Conservation (phyloP, 2,329 filamentous ascomycete species). For the Aspergillus sojae region DNA sequence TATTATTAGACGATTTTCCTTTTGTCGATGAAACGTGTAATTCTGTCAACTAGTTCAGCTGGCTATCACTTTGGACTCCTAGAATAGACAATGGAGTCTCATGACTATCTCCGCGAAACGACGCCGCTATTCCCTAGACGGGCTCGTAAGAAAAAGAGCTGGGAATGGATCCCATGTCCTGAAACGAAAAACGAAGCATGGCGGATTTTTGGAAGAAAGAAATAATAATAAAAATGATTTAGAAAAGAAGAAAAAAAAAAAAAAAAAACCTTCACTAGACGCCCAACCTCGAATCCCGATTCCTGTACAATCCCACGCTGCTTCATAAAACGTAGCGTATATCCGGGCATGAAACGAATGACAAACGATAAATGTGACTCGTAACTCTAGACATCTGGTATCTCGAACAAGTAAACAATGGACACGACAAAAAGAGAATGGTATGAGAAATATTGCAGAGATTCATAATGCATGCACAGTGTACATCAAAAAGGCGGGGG, state of each 20-base stretch:
- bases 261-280: slow-evolving; percentile 8
- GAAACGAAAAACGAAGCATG: background rate
- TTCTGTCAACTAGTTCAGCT: slow-evolving; percentile 1
- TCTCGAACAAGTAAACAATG: slow-evolving; percentile 8
- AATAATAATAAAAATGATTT: background rate
- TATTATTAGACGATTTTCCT: background rate
- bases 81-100: background rate
- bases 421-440: slow-evolving; percentile 1
- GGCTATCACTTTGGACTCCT: slow-evolving; percentile 1
- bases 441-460: slow-evolving; percentile 1
- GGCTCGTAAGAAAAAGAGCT: background rate
- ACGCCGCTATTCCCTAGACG: slow-evolving; percentile 13
- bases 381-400: slow-evolving; percentile 18
- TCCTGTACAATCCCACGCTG: slow-evolving; percentile 17
- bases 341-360: slow-evolving; percentile 15
- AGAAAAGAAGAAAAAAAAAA: background rate
- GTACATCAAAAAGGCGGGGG: background rate
- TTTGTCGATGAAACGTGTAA: slow-evolving; percentile 1
- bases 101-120: slow-evolving; percentile 1
- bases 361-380: slow-evolving; percentile 10
- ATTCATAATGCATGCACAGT: slow-evolving; percentile 11
- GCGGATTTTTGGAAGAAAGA: background rate
- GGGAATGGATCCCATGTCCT: background rate
- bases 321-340: slow-evolving; percentile 7
- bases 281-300: slow-evolving; percentile 3